These are phyloP conservation scores for Cucurbitaria berberidis DNA, from an alignment of 2,329 filamentous ascomycete species.

Conservation along the genomic window DNA sequence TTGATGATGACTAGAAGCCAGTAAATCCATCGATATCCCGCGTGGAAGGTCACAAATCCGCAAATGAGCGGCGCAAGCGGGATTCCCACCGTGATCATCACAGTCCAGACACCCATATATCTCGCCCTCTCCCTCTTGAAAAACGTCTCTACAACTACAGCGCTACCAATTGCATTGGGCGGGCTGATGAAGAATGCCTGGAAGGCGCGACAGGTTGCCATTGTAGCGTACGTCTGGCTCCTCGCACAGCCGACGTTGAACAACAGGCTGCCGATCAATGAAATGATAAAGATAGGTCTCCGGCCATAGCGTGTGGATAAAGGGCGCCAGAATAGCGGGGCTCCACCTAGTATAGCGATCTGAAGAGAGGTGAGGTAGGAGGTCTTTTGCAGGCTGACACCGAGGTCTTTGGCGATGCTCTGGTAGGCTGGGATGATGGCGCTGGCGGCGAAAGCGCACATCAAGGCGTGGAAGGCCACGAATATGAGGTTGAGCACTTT, in stretches of 20 bases:
- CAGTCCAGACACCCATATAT: constrained; percentile 66
- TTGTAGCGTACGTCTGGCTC: constrained; percentile 56
- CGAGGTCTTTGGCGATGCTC: constrained; percentile 59
- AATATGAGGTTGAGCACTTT: constrained; percentile 61
- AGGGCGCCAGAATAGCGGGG: constrained; percentile 64
- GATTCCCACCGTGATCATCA: constrained; percentile 58
- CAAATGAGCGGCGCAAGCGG: constrained; percentile 52
- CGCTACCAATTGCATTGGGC: constrained; percentile 61
- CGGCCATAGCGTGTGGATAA: constrained; percentile 62
- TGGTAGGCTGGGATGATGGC: constrained; percentile 62
- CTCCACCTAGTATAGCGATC: constrained; percentile 61
- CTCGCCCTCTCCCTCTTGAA: constrained; percentile 62
- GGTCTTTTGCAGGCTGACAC: constrained; percentile 55
- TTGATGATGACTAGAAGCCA: constrained; percentile 65
- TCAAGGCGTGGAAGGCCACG: constrained; percentile 64
- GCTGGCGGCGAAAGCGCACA: constrained; percentile 62
- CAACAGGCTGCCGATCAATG: constrained; percentile 54
- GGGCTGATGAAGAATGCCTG: constrained; percentile 64
- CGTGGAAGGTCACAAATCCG: constrained; percentile 57
- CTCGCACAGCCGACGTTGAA: constrained; percentile 63
- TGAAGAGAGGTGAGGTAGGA: constrained; percentile 63
- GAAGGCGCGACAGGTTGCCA: constrained; percentile 60
- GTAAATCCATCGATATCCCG: constrained; percentile 65
- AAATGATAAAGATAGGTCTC: constrained; percentile 61
- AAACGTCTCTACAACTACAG: constrained; percentile 64